phyloP scores from a whole-genome alignment of 306 rosid species.

The Trifolium repens region DNA sequence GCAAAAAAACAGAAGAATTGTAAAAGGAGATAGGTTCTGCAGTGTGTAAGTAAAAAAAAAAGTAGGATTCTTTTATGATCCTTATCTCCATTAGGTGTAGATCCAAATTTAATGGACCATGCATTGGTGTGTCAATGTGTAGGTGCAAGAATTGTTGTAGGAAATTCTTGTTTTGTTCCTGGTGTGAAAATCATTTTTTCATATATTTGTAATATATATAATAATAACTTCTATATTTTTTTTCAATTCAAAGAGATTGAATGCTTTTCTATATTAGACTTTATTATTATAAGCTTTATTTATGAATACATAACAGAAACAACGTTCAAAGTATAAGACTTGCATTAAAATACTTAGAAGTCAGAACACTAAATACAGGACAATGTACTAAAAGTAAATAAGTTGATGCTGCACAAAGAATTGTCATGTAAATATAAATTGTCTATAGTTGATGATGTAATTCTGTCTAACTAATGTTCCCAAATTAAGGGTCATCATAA shows the following conservation, averaged over 20 bases:
- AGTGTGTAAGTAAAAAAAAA: constrained; percentile 24
- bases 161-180: constrained; percentile 43
- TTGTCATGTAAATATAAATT: not conserved
- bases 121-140: constrained; percentile 32
- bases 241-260: constrained; percentile 38
- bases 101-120: constrained; percentile 29
- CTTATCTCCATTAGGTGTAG: constrained; percentile 16
- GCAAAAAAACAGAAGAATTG: not conserved
- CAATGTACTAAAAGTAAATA: not conserved
- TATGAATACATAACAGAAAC: constrained; percentile 8
- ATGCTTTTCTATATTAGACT: not conserved
- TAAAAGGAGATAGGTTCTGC: constrained; percentile 13
- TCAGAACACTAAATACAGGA: not conserved
- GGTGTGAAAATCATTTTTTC: constrained; percentile 44
- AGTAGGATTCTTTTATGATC: constrained; percentile 1
- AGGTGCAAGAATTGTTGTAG: constrained; percentile 23
- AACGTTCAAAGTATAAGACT: constrained; percentile 5
- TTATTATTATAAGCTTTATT: not conserved
- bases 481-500: not conserved
- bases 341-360: constrained; percentile 6
- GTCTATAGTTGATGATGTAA: not conserved
- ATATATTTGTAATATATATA: constrained; percentile 44
- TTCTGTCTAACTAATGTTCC: constrained; percentile 12
- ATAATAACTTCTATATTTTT: not conserved
- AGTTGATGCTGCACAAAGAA: not conserved